Evolutionary conservation across 164 flowering plant genomes (phyloP).

Genomic region (Kingdonia uniflora): DNA sequence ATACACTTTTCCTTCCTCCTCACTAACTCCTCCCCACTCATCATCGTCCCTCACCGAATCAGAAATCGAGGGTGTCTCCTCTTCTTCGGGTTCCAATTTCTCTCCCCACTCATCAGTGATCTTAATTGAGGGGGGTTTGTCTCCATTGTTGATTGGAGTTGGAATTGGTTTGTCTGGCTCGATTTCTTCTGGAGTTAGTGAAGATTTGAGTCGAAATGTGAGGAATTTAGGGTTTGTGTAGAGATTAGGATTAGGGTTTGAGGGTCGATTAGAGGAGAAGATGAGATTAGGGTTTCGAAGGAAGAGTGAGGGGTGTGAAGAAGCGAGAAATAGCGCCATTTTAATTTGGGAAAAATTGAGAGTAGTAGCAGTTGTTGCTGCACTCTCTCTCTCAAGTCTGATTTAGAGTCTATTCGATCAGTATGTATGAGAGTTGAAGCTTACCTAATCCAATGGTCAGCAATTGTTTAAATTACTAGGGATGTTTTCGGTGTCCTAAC

Average conservation of each 20-base stretch:
- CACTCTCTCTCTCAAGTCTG: too few relatives aligned
- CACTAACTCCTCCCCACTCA: slow-evolving; percentile 54
- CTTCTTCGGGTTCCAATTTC: slow-evolving; percentile 33
- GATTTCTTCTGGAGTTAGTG: slow-evolving; percentile 5
- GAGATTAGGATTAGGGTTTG: slow-evolving; percentile 1
- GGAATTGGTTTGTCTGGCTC: background rate
- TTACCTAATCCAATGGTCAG: too few relatives aligned
- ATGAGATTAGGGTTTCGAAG: background rate
- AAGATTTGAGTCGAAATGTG: slow-evolving; percentile 9
- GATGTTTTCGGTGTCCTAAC: too few relatives aligned
- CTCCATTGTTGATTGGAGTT: slow-evolving; percentile 4
- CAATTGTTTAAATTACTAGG: too few relatives aligned
- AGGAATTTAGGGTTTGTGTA: slow-evolving; percentile 1
- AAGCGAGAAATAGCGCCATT: slow-evolving; percentile 15
- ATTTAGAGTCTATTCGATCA: too few relatives aligned
- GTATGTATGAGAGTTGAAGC: too few relatives aligned
- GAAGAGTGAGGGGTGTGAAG: background rate
- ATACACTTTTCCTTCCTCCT: slow-evolving; percentile 8
- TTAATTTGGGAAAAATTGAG: too few relatives aligned
- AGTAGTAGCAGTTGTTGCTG: too few relatives aligned
- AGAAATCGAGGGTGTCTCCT: slow-evolving; percentile 26
- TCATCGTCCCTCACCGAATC: slow-evolving; percentile 70
- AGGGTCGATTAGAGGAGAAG: background rate
- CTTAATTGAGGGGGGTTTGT: background rate
- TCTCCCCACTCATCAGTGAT: slow-evolving; percentile 71